These are phyloP conservation scores for Falciphora oryzae DNA, from an alignment of 2,329 filamentous ascomycete species.

Conservation along the genomic window DNA sequence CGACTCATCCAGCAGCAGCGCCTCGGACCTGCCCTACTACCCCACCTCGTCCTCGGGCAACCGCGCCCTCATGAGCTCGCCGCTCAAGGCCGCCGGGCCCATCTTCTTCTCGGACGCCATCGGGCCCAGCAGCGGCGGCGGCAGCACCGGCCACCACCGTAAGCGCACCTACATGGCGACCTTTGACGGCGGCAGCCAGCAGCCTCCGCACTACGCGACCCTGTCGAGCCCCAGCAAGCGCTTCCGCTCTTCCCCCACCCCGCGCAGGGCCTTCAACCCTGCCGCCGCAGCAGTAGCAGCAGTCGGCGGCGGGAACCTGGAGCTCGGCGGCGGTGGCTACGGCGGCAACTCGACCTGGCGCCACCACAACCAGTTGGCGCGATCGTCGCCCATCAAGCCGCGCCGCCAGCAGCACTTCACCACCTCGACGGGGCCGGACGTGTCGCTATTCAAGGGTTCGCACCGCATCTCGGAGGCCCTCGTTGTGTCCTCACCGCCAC, in stretches of 20 bases:
- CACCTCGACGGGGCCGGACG: constrained; percentile 61
- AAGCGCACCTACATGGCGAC: constrained; percentile 58
- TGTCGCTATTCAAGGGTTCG: constrained; percentile 73
- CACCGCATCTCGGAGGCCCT: constrained; percentile 62
- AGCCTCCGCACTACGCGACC: constrained; percentile 27
- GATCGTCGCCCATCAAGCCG: constrained; percentile 82
- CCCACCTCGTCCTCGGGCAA: constrained; percentile 33
- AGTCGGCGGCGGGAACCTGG: background rate
- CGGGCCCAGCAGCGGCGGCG: constrained; percentile 53
- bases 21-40: constrained; percentile 66
- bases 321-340: constrained; percentile 29
- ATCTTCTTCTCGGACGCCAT: constrained; percentile 75
- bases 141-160: constrained; percentile 55
- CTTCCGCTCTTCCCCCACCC: constrained; percentile 59
- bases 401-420: constrained; percentile 70
- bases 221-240: constrained; percentile 59
- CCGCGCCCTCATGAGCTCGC: constrained; percentile 72
- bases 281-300: background rate
- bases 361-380: constrained; percentile 67
- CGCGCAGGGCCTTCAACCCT: constrained; percentile 48
- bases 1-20: constrained; percentile 72
- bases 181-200: constrained; percentile 35
- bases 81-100: constrained; percentile 60
- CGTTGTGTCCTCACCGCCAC: constrained; percentile 35
- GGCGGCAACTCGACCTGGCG: constrained; percentile 57